Percentiles rank a stretch among this genome's conserved stretches.
Evolutionary conservation across 345 rosid genomes (phyloP).

Genomic region (Lenwebbia sp.): DNA sequence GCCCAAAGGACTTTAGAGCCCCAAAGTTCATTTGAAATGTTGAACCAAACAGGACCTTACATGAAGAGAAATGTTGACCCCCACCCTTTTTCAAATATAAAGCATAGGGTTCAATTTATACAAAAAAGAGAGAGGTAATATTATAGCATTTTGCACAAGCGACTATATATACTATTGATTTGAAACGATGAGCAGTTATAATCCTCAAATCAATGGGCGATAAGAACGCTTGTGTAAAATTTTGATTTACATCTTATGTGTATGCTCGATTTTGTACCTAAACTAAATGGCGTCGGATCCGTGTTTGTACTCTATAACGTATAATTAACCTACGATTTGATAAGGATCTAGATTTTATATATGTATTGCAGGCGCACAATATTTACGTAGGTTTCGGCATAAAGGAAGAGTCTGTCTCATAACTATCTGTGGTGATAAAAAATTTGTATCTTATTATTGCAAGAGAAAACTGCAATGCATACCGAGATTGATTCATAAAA

Average conservation of each 20-base stretch:
- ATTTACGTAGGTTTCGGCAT: not conserved
- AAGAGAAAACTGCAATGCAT: not conserved
- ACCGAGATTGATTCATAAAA: not conserved
- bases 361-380: not conserved
- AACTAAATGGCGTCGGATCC: not conserved
- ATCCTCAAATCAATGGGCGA: not conserved
- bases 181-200: not conserved
- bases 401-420: not conserved
- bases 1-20: too few relatives aligned
- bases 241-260: not conserved
- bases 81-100: not conserved
- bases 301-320: not conserved
- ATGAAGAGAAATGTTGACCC: not conserved
- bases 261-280: not conserved
- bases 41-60: too few relatives aligned
- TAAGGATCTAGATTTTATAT: not conserved
- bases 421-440: not conserved
- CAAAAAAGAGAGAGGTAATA: too few relatives aligned
- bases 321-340: not conserved
- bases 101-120: not conserved
- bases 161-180: not conserved
- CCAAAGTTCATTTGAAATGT: too few relatives aligned
- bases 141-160: not conserved
- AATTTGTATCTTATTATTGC: not conserved
- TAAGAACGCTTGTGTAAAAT: not conserved